Conservation (phyloP, 2,329 filamentous ascomycete species). For the Cladophialophora yegresii region DNA sequence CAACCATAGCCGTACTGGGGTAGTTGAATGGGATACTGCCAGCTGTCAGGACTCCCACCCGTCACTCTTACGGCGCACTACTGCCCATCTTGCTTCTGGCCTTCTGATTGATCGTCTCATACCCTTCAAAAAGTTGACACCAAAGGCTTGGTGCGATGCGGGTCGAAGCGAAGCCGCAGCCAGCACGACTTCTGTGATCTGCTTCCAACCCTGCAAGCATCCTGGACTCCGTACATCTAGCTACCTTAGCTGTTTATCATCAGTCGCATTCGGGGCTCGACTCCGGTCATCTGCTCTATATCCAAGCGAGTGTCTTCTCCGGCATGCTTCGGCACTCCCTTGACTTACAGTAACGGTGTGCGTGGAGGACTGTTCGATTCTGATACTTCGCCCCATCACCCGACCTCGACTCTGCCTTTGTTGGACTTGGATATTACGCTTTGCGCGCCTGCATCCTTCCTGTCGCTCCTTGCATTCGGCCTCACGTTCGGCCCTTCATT, state of each 20-base stretch:
- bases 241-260: background rate
- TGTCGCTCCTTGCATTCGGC: slow-evolving; percentile 20
- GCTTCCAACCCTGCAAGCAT: slow-evolving; percentile 18
- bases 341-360: background rate
- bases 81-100: background rate
- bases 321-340: slow-evolving; percentile 3
- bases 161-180: slow-evolving; percentile 30
- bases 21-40: slow-evolving; percentile 6
- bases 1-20: background rate
- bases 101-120: background rate
- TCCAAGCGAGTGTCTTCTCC: slow-evolving; percentile 6
- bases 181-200: slow-evolving; percentile 19
- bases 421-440: background rate
- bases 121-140: slow-evolving; percentile 7
- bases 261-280: background rate
- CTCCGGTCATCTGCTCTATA: slow-evolving; percentile 9
- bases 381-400: slow-evolving; percentile 12
- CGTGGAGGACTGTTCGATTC: background rate
- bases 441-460: slow-evolving; percentile 4
- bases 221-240: background rate
- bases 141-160: slow-evolving; percentile 18
- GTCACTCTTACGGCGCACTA: background rate
- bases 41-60: slow-evolving; percentile 19
- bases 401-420: slow-evolving; percentile 17
- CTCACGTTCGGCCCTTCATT: slow-evolving; percentile 12